Evolutionary conservation across 2,329 filamentous ascomycete species (phyloP).

Genomic region (Trichoderma guizhouense): DNA sequence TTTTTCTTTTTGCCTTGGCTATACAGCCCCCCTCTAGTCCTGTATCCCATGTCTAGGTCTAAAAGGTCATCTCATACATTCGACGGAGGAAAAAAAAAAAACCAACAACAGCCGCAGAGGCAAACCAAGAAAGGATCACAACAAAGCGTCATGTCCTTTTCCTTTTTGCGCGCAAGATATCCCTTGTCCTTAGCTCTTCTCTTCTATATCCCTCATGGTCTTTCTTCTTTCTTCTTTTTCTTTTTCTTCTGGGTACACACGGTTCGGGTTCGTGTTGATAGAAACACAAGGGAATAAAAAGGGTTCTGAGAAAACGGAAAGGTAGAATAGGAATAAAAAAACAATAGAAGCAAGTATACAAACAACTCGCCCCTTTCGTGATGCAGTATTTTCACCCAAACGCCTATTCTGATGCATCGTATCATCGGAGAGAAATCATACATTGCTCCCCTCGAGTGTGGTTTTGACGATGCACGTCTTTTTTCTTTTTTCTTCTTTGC

Average conservation of each 20-base stretch:
- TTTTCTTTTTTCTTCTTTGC: neutral
- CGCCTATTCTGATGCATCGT: conserved; percentile 22
- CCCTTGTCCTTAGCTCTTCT: neutral
- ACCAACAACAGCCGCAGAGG: neutral
- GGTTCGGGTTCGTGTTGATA: conserved; percentile 2
- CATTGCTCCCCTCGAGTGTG: neutral
- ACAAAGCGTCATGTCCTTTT: neutral
- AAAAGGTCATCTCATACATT: conserved; percentile 10
- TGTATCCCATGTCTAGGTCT: conserved; percentile 12
- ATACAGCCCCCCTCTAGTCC: conserved; percentile 14
- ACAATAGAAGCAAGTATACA: conserved; percentile 17
- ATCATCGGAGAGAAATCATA: conserved; percentile 18
- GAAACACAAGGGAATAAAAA: neutral
- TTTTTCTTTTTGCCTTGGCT: neutral
- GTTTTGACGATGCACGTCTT: conserved; percentile 4
- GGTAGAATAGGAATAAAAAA: neutral
- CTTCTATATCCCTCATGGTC: neutral
- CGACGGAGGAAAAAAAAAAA: neutral
- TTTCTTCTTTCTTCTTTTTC: neutral
- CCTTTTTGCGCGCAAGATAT: neutral
- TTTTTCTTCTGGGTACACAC: neutral
- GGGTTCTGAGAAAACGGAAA: neutral
- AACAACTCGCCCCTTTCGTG: conserved; percentile 15
- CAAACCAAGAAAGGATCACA: neutral
- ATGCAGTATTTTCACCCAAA: conserved; percentile 18